These are phyloP conservation scores for Geranium brycei DNA, from an alignment of 345 rosid species.

Conservation along the genomic window DNA sequence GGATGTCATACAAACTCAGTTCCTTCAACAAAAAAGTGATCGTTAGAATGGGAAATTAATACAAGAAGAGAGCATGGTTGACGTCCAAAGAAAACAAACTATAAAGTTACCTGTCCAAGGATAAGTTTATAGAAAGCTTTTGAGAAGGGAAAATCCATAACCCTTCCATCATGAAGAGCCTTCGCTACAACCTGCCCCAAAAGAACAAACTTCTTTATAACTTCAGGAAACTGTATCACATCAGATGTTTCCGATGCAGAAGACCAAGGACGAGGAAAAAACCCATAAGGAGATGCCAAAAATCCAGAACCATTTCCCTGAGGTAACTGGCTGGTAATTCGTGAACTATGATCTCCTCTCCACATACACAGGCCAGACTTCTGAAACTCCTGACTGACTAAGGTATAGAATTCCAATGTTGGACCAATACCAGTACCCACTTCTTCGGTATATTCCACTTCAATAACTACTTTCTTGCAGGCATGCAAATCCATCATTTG, in stretches of 20 bases:
- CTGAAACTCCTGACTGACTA: slow-evolving; percentile 82
- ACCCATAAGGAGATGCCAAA: slow-evolving; percentile 38
- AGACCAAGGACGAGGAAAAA: slow-evolving; percentile 78
- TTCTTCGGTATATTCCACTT: slow-evolving; percentile 82
- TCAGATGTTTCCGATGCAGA: slow-evolving; percentile 21
- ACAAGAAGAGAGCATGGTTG: not conserved
- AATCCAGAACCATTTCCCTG: slow-evolving; percentile 18
- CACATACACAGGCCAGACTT: slow-evolving; percentile 67
- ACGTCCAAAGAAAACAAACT: not conserved
- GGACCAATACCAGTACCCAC: slow-evolving; percentile 99
- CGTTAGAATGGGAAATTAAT: not conserved
- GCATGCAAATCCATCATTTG: slow-evolving; percentile 69
- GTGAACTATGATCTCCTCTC: slow-evolving; percentile 51
- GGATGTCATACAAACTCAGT: slow-evolving; percentile 65
- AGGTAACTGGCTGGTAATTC: slow-evolving; percentile 12
- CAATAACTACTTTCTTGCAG: slow-evolving; percentile 45
- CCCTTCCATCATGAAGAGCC: slow-evolving; percentile 90
- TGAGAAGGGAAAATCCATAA: slow-evolving; percentile 79
- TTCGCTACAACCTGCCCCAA: slow-evolving; percentile 83
- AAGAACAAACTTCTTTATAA: slow-evolving; percentile 52
- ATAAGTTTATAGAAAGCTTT: slow-evolving; percentile 73
- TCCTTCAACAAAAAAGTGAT: slow-evolving; percentile 31
- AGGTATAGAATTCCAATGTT: slow-evolving; percentile 80
- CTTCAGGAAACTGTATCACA: slow-evolving; percentile 34
- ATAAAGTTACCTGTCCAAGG: slow-evolving; percentile 51